Conservation (phyloP, 768 basidiomycete species). For the Coprinellus micaceus region DNA sequence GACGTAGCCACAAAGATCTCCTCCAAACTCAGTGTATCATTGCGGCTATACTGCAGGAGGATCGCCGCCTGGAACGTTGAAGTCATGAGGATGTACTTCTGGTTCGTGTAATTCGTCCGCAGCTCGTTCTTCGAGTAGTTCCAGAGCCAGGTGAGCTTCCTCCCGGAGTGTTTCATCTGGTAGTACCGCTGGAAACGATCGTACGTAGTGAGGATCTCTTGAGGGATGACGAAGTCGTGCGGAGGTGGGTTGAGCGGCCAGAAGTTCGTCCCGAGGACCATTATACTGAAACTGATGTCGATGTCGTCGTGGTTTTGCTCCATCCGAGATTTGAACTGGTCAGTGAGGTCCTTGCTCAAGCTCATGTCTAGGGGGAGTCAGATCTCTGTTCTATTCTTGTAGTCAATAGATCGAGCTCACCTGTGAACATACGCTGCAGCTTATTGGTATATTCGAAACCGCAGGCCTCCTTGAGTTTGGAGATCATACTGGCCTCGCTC, state of each 20-base stretch:
- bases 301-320: conserved; percentile 79
- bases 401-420: conserved; percentile 35
- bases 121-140: conserved; percentile 97
- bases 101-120: conserved; percentile 85
- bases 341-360: conserved; percentile 91
- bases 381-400: conserved; percentile 41
- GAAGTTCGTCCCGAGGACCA: conserved; percentile 93
- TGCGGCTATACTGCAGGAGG: conserved; percentile 89
- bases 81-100: conserved; percentile 95
- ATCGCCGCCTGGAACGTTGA: conserved; percentile 94
- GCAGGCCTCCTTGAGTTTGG: conserved; percentile 96
- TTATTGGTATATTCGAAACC: conserved; percentile 99
- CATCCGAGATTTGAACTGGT: conserved; percentile 93
- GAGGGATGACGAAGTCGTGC: conserved; percentile 85
- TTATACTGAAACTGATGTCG: conserved; percentile 87
- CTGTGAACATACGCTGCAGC: conserved; percentile 97
- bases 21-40: conserved; percentile 78
- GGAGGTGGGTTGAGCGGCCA: conserved; percentile 87
- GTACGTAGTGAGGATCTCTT: conserved; percentile 82
- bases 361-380: conserved; percentile 88
- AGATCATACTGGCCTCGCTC: conserved; percentile 97
- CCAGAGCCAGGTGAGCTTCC: conserved; percentile 98
- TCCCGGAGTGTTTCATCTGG: conserved; percentile 88
- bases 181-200: conserved; percentile 93
- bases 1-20: conserved; percentile 79